A percentile compares a stretch with the other conserved stretches of the same genome.
These are phyloP conservation scores for Salinomyces thailandicus DNA, from an alignment of 2,329 filamentous ascomycete species.

Conservation along the genomic window DNA sequence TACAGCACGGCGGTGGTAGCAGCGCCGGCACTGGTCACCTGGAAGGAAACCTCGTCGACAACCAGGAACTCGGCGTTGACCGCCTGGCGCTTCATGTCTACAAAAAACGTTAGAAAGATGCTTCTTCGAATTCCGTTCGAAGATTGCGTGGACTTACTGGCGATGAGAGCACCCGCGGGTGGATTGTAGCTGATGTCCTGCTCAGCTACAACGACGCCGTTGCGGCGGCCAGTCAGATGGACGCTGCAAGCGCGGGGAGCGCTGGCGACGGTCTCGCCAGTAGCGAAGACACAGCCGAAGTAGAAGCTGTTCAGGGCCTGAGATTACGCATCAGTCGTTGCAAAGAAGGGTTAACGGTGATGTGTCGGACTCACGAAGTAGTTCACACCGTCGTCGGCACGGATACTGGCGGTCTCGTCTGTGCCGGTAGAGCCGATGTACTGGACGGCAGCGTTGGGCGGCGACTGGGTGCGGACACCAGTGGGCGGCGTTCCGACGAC, in stretches of 20 bases:
- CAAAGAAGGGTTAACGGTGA: background rate
- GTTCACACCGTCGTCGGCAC: background rate
- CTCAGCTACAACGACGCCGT: background rate
- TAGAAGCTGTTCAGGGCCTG: background rate
- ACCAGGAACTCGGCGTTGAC: background rate
- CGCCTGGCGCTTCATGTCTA: background rate
- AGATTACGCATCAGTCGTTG: background rate
- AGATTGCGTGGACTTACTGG: too few species aligned
- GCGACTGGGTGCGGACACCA: background rate
- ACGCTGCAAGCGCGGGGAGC: background rate
- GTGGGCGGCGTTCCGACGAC: background rate
- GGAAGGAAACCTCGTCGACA: background rate
- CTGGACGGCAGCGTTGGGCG: background rate
- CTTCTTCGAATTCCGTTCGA: too few species aligned
- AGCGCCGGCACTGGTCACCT: background rate
- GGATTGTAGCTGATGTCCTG: background rate
- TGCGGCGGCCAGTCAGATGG: background rate
- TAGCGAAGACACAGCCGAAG: background rate
- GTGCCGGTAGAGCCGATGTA: background rate
- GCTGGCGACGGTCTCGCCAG: background rate
- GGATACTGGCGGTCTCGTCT: background rate
- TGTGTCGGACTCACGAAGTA: slow-evolving; percentile 1
- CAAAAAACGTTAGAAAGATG: too few species aligned
- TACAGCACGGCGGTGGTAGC: background rate
- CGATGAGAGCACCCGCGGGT: background rate